phyloP scores from a whole-genome alignment of 2,329 filamentous ascomycete genomes.

The Cryoendolithus antarcticus region DNA sequence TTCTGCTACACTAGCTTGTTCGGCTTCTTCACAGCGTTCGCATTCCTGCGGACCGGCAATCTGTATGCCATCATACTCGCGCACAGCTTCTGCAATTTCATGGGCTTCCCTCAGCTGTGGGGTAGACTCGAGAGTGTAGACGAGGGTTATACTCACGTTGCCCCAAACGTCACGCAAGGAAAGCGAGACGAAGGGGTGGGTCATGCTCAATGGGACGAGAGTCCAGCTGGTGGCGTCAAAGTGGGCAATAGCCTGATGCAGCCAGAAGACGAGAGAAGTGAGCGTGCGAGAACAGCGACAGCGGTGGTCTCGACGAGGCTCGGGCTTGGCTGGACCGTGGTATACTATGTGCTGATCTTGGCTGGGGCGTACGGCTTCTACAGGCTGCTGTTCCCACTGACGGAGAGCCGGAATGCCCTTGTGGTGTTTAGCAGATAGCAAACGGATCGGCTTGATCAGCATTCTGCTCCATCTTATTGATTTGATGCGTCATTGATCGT shows the following conservation, averaged over 20 bases:
- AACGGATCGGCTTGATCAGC: no score
- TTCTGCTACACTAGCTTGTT: constrained; percentile 86
- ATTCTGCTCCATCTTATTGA: no score
- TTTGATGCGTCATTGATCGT: no score
- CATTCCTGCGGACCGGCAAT: constrained; percentile 76
- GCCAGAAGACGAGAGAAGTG: constrained; percentile 16
- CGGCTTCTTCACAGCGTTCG: constrained; percentile 81
- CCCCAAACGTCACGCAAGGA: constrained; percentile 19
- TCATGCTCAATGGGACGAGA: constrained; percentile 7
- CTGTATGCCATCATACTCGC: constrained; percentile 61
- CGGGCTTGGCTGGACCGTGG: constrained; percentile 52
- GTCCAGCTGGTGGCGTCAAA: constrained; percentile 5
- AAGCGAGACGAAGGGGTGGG: constrained; percentile 7
- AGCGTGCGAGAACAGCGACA: constrained; percentile 25
- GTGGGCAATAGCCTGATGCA: constrained; percentile 10
- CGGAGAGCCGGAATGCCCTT: constrained; percentile 47
- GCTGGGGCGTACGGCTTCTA: constrained; percentile 62
- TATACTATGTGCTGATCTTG: constrained; percentile 69
- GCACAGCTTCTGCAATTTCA: constrained; percentile 85
- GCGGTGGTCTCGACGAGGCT: constrained; percentile 18
- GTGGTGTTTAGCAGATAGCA: constrained; percentile 7
- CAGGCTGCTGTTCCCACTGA: constrained; percentile 57
- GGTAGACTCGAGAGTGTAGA: constrained; percentile 51
- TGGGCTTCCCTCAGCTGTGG: constrained; percentile 79
- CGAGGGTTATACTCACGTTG: constrained; percentile 15